Evolutionary conservation across 2,329 filamentous ascomycete species (phyloP).

Genomic region (Colletotrichum caudatum): DNA sequence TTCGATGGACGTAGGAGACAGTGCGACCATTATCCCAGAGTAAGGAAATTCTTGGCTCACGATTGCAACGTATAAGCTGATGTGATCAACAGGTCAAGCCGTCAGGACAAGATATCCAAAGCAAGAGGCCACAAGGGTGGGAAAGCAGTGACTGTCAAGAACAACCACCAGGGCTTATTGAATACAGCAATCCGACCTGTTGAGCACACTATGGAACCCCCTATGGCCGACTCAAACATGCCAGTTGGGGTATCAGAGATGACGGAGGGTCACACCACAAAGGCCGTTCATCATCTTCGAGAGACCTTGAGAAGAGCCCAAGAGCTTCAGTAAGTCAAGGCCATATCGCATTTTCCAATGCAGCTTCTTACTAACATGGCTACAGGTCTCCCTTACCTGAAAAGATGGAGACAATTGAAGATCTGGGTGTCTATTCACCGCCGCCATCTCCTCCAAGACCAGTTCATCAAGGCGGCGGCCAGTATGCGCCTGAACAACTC

Average conservation of each 20-base stretch:
- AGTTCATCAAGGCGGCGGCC: conserved; percentile 38
- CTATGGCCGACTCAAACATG: neutral
- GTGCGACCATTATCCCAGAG: neutral
- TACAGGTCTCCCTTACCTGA: neutral
- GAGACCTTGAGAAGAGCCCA: conserved; percentile 4
- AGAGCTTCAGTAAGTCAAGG: conserved; percentile 8
- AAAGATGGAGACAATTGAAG: neutral
- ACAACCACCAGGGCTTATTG: neutral
- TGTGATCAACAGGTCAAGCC: neutral
- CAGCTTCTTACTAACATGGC: neutral
- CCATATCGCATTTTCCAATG: neutral
- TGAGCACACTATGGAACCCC: neutral
- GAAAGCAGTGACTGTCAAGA: neutral
- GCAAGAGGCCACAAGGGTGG: neutral
- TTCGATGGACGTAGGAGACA: conserved; percentile 18
- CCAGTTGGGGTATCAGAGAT: neutral
- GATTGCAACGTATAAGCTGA: neutral
- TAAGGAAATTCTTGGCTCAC: neutral
- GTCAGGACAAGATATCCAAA: neutral
- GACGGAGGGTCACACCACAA: neutral
- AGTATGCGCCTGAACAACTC: conserved; percentile 30
- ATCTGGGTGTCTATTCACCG: conserved; percentile 2
- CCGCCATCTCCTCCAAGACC: conserved; percentile 37
- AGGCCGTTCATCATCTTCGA: neutral
- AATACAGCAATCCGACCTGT: neutral